Conservation (phyloP, 179 eudicot species). For the Nepenthes alata region DNA sequence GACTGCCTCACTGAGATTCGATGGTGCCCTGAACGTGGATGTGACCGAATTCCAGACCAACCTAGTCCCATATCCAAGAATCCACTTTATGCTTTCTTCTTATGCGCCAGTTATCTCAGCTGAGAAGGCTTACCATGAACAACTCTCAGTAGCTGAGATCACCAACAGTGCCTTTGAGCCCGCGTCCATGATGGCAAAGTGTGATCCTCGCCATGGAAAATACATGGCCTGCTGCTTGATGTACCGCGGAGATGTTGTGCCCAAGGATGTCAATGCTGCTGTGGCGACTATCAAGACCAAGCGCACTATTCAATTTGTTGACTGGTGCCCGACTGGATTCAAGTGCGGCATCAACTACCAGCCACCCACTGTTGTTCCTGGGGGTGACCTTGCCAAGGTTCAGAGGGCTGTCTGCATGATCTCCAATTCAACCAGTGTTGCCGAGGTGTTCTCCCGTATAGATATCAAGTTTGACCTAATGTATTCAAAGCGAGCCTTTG, state of each 20-base stretch:
- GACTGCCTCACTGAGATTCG: conserved; percentile 35
- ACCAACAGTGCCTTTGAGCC: conserved; percentile 33
- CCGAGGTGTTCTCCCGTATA: conserved; percentile 2
- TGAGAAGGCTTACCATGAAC: conserved; percentile 27
- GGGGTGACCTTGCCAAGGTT: conserved; percentile 2
- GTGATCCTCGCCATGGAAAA: conserved; percentile 40
- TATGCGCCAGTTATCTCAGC: conserved; percentile 4
- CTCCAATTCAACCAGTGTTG: conserved; percentile 5
- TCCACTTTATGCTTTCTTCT: conserved; percentile 6
- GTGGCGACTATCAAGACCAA: conserved; percentile 3
- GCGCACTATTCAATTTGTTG: conserved; percentile 2
- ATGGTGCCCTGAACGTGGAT: conserved; percentile 42
- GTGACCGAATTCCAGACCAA: conserved; percentile 44
- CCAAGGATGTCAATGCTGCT: conserved; percentile 5
- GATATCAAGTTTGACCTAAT: background rate
- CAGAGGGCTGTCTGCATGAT: conserved; percentile 6
- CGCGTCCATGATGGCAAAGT: conserved; percentile 23
- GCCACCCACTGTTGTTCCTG: conserved; percentile 5
- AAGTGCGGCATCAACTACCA: conserved; percentile 8
- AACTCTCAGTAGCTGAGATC: conserved; percentile 40
- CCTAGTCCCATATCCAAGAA: conserved; percentile 12
- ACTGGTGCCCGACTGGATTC: conserved; percentile 6
- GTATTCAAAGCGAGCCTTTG: conserved; percentile 10
- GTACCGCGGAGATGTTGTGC: conserved; percentile 5
- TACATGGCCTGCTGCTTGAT: conserved; percentile 45